Conservation (phyloP, 1,139 yeast genomes). For the Candida sp. region DNA sequence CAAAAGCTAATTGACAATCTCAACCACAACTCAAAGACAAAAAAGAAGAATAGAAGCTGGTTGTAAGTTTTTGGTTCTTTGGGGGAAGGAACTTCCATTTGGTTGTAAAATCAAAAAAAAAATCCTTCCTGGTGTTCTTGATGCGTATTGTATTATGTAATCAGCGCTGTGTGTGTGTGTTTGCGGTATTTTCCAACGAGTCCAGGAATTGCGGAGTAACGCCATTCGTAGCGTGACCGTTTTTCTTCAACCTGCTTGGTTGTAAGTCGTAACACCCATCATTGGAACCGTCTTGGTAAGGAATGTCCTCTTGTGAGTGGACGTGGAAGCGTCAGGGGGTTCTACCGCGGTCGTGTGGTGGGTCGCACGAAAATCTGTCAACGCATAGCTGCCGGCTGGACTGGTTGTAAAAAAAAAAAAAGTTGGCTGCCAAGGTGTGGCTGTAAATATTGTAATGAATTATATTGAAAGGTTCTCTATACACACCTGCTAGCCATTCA, state of each 20-base stretch:
- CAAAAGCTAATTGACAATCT: neutral
- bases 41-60: neutral
- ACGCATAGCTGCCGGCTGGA: no score
- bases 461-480: neutral
- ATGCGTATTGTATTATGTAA: neutral
- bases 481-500: conserved; percentile 11
- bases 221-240: neutral
- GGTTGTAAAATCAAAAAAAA: neutral
- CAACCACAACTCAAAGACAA: neutral
- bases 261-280: neutral
- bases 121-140: neutral
- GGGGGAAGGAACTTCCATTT: neutral
- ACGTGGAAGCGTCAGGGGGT: no score
- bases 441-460: neutral
- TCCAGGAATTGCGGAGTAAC: neutral
- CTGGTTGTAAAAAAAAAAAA: no score
- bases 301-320: neutral
- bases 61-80: neutral
- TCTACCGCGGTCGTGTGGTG: no score
- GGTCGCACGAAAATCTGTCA: no score
- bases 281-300: neutral
- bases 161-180: neutral
- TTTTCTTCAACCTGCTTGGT: neutral
- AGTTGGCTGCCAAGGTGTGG: neutral
- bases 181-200: neutral